Percentiles rank a stretch among this genome's conserved stretches.
Evolutionary conservation across 2,329 filamentous ascomycete genomes (phyloP).

Genomic region (Pyrenochaeta sp.): DNA sequence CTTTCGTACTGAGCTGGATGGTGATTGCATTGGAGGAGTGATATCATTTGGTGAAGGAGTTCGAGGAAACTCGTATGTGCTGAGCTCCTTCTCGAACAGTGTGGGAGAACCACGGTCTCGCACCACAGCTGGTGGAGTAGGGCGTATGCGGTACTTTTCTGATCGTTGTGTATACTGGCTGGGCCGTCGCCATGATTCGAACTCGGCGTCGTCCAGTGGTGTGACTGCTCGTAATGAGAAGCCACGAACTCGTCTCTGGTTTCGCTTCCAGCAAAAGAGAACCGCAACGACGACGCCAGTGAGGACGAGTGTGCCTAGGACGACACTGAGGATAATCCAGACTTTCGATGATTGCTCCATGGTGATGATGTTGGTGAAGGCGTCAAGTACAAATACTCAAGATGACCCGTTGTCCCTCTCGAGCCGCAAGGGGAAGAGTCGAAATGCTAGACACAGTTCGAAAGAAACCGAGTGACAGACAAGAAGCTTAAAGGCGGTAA

Average conservation of each 20-base stretch:
- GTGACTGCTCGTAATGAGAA: slow-evolving; percentile 50
- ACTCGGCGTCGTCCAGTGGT: slow-evolving; percentile 51
- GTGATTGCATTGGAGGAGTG: slow-evolving; percentile 27
- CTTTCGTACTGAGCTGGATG: slow-evolving; percentile 39
- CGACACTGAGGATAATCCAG: slow-evolving; percentile 48
- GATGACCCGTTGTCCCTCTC: not conserved
- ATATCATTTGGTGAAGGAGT: slow-evolving; percentile 39
- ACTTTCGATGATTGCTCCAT: slow-evolving; percentile 45
- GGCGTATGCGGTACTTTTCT: slow-evolving; percentile 46
- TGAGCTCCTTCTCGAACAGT: slow-evolving; percentile 47
- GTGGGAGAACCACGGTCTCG: slow-evolving; percentile 38
- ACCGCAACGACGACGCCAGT: slow-evolving; percentile 34
- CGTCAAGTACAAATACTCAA: not conserved
- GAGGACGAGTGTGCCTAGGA: slow-evolving; percentile 45
- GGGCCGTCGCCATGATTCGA: slow-evolving; percentile 51
- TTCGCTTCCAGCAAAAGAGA: slow-evolving; percentile 45
- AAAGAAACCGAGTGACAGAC: slow-evolving; percentile 10
- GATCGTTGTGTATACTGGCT: slow-evolving; percentile 47
- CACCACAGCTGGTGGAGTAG: slow-evolving; percentile 34
- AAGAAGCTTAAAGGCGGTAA: not conserved
- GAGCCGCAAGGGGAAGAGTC: not conserved
- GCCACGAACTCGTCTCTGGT: slow-evolving; percentile 42
- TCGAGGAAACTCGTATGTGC: slow-evolving; percentile 34
- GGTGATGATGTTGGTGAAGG: slow-evolving; percentile 8
- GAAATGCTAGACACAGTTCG: slow-evolving; percentile 1